Evolutionary conservation across 2,329 filamentous ascomycete species (phyloP).

Genomic region (Aspergillus latus): DNA sequence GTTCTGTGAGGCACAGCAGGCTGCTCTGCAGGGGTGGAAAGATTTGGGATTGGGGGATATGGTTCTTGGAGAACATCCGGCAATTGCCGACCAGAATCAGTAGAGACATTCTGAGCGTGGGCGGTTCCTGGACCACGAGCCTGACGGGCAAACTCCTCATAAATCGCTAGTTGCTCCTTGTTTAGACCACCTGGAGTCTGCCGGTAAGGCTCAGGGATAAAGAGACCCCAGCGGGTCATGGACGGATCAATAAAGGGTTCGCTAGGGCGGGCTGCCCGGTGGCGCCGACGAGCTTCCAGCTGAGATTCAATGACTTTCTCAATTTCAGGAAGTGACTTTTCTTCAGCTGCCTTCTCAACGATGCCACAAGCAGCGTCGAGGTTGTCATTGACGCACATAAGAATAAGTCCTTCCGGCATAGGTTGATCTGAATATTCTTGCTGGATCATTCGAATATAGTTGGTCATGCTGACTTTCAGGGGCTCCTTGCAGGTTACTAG

Average conservation of each 20-base stretch:
- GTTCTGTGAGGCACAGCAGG: conserved; percentile 61
- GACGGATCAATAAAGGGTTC: conserved; percentile 80
- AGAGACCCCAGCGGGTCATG: conserved; percentile 87
- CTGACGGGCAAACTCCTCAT: conserved; percentile 91
- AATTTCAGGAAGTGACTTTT: conserved; percentile 89
- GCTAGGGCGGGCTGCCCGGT: conserved; percentile 71
- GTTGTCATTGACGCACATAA: conserved; percentile 99
- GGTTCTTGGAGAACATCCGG: conserved; percentile 64
- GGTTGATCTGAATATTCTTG: conserved; percentile 64
- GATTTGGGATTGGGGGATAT: conserved; percentile 59
- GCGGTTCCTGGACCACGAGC: conserved; percentile 62
- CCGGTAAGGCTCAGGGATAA: conserved; percentile 91
- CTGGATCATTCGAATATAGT: conserved; percentile 88
- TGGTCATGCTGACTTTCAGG: conserved; percentile 91
- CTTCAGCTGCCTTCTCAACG: conserved; percentile 93
- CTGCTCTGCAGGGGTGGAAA: conserved; percentile 63
- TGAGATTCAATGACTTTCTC: conserved; percentile 87
- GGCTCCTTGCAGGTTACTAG: conserved; percentile 99
- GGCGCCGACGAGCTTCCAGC: conserved; percentile 72
- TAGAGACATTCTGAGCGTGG: conserved; percentile 57
- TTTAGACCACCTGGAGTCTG: conserved; percentile 81
- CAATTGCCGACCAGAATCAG: conserved; percentile 60
- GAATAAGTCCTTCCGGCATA: conserved; percentile 88
- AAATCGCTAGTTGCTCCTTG: conserved; percentile 88
- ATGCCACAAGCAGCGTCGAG: conserved; percentile 89